Conservation (phyloP, 2,329 filamentous ascomycete species). For the Periglandula ipomoeae region DNA sequence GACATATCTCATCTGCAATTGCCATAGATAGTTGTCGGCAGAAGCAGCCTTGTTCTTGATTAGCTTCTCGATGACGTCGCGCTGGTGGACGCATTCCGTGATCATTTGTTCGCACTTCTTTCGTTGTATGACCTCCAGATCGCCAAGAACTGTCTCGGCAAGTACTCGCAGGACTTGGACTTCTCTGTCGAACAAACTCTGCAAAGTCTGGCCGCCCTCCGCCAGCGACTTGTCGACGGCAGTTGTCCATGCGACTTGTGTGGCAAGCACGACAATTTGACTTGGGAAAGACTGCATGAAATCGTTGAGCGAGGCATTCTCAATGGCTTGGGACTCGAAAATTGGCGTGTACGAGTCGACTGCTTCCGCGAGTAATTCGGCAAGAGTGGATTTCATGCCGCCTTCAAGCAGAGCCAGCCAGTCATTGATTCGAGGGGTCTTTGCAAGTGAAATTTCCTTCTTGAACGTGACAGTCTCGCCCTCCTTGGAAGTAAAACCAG, state of each 20-base stretch:
- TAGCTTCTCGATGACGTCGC: conserved; percentile 84
- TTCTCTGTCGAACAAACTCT: conserved; percentile 68
- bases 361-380: conserved; percentile 81
- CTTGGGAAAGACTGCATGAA: conserved; percentile 82
- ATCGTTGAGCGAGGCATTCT: conserved; percentile 59
- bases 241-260: conserved; percentile 88
- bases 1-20: conserved; percentile 93
- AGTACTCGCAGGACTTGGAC: conserved; percentile 78
- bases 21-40: conserved; percentile 80
- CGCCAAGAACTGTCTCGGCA: conserved; percentile 80
- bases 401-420: conserved; percentile 91
- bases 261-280: conserved; percentile 90
- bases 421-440: conserved; percentile 95
- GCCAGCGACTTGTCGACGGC: conserved; percentile 70
- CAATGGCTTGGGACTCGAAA: conserved; percentile 62
- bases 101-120: conserved; percentile 99
- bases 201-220: conserved; percentile 60
- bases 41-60: conserved; percentile 64
- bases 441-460: conserved; percentile 83
- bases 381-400: conserved; percentile 90
- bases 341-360: conserved; percentile 73
- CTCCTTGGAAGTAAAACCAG: conserved; percentile 91
- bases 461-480: conserved; percentile 81
- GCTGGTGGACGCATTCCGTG: conserved; percentile 96
- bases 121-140: conserved; percentile 75